These are phyloP conservation scores for Thamnidium elegans DNA, from an alignment of 192 early-diverging fungal genomes.

Conservation along the genomic window DNA sequence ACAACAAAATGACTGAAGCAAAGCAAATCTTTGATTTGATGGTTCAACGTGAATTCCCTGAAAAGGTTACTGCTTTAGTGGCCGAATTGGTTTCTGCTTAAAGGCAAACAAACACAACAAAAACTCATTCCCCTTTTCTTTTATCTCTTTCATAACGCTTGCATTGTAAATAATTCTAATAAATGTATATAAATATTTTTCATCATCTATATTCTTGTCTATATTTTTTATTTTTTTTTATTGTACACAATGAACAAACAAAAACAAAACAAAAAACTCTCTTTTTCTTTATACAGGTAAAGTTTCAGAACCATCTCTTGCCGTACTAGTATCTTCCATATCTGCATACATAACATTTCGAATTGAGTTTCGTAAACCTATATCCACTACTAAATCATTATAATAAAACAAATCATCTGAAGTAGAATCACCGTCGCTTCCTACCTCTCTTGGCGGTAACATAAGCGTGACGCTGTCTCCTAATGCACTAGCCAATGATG, in stretches of 20 bases:
- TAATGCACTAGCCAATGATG: constrained; percentile 10
- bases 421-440: background rate
- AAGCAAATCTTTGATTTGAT: constrained; percentile 33
- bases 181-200: background rate
- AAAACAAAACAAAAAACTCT: no score
- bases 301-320: constrained; percentile 23
- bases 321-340: constrained; percentile 21
- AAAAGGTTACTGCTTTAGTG: constrained; percentile 37
- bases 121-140: background rate
- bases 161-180: no score
- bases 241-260: no score
- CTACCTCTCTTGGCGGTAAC: constrained; percentile 5
- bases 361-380: constrained; percentile 22
- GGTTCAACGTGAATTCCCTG: constrained; percentile 40
- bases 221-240: background rate
- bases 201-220: background rate
- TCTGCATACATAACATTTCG: constrained; percentile 34
- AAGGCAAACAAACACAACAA: background rate
- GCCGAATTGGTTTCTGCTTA: constrained; percentile 24
- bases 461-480: constrained; percentile 23
- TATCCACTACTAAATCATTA: constrained; percentile 29
- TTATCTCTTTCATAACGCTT: background rate
- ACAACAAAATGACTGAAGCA: constrained; percentile 38
- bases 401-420: constrained; percentile 24
- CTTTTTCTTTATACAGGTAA: constrained; percentile 14